Conservation (phyloP, 1,139 yeast species). For the Debaryomyces udenii region DNA sequence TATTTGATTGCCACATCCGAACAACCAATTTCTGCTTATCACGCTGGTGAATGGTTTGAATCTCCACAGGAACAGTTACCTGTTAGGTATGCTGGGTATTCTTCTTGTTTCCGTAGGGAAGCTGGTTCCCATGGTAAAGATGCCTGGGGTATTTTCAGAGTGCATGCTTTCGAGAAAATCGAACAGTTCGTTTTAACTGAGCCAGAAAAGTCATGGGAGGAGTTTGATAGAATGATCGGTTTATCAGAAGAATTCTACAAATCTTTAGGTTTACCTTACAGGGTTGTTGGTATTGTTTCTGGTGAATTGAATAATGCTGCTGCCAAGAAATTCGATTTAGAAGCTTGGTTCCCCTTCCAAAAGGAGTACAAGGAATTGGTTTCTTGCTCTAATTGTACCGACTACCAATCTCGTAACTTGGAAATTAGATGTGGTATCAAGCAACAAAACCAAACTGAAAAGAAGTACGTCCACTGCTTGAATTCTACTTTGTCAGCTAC, state of each 20-base stretch:
- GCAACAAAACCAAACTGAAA: slow-evolving; percentile 92
- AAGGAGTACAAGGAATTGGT: slow-evolving; percentile 97
- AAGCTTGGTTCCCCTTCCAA: slow-evolving; percentile 99
- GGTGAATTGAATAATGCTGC: slow-evolving; percentile 99
- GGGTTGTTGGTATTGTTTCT: slow-evolving; percentile 96
- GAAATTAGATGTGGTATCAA: slow-evolving; percentile 99
- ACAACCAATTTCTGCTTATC: slow-evolving; percentile 98
- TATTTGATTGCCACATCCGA: slow-evolving; percentile 98
- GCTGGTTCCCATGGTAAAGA: slow-evolving; percentile 99
- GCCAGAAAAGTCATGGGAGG: slow-evolving; percentile 98
- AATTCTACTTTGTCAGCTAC: slow-evolving; percentile 98
- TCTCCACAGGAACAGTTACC: slow-evolving; percentile 97
- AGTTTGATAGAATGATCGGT: slow-evolving; percentile 93
- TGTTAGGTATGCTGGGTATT: slow-evolving; percentile 93
- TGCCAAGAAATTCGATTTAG: slow-evolving; percentile 96
- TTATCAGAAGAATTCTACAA: slow-evolving; percentile 91
- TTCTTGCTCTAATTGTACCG: slow-evolving; percentile 98
- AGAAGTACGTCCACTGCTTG: slow-evolving; percentile 97
- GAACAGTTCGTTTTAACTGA: slow-evolving; percentile 96
- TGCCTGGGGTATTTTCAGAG: slow-evolving; percentile 99
- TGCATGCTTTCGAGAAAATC: slow-evolving; percentile 96
- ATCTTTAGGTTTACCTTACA: slow-evolving; percentile 89
- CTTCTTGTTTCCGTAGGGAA: slow-evolving; percentile 98
- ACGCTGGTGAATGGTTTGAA: slow-evolving; percentile 98
- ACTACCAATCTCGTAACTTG: slow-evolving; percentile 96